Conservation (phyloP, 345 rosid species). For the Eucalyptus cladocalyx region DNA sequence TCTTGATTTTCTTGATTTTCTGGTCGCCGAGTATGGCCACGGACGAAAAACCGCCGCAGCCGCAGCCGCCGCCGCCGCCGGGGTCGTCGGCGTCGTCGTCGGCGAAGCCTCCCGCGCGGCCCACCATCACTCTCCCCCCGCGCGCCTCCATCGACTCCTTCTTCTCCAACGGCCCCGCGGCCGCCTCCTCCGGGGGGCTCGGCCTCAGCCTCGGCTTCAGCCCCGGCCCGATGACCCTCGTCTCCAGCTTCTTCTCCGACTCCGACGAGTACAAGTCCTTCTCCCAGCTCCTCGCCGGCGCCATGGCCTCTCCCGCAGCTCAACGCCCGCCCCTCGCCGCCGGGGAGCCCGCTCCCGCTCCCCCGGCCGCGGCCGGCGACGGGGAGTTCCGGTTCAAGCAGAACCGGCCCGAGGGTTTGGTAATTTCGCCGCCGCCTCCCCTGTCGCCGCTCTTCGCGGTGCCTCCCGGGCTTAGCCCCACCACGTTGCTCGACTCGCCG, state of each 20-base stretch:
- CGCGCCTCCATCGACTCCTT: constrained; percentile 39
- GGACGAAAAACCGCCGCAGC: constrained; percentile 18
- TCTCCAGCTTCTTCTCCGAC: constrained; percentile 61
- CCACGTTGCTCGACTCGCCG: constrained; percentile 53
- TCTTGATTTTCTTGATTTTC: not conserved
- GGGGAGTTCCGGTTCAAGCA: constrained; percentile 11
- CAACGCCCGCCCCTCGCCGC: not conserved
- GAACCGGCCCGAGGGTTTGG: constrained; percentile 40
- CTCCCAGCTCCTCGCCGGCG: constrained; percentile 79
- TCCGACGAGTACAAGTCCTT: constrained; percentile 70
- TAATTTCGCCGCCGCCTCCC: constrained; percentile 7
- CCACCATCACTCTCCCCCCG: constrained; percentile 51
- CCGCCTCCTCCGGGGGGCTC: not conserved
- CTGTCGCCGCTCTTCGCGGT: constrained; percentile 29
- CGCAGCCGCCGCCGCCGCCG: not conserved
- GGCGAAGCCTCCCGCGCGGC: constrained; percentile 23
- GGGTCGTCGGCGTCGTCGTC: not conserved
- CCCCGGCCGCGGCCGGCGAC: not conserved
- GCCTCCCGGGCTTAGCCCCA: constrained; percentile 43
- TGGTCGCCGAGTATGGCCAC: not conserved
- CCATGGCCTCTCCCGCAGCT: constrained; percentile 53
- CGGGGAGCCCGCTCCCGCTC: not conserved
- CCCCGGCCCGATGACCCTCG: constrained; percentile 89
- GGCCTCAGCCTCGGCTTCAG: constrained; percentile 45
- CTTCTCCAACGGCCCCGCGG: not conserved